Evolutionary conservation across 371 early-diverging fungal genomes (phyloP).

Genomic region (Antonospora locustae): DNA sequence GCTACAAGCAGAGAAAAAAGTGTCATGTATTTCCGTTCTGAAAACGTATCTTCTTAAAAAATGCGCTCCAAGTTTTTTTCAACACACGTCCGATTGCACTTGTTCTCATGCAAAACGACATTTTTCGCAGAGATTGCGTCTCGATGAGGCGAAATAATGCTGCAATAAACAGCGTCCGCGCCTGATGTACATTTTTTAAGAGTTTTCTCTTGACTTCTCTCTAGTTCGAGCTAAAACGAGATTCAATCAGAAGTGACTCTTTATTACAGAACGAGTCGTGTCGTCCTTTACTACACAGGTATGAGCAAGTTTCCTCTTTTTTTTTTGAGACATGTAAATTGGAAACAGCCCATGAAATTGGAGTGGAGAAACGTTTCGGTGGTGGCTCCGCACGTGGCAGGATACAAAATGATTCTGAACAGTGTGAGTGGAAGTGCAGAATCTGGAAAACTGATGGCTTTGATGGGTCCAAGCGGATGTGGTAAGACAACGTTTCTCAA

Average conservation of each 20-base stretch:
- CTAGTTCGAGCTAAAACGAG: too few species aligned
- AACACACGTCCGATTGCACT: too few species aligned
- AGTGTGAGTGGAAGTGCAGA: slow-evolving; percentile 1
- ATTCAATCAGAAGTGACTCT: not conserved
- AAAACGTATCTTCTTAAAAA: too few species aligned
- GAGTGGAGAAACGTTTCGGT: not conserved
- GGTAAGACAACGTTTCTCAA: slow-evolving; percentile 55
- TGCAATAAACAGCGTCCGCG: too few species aligned
- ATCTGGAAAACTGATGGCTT: slow-evolving; percentile 55
- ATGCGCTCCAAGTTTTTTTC: too few species aligned
- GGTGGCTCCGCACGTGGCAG: not conserved
- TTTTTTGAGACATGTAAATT: not conserved
- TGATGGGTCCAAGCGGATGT: slow-evolving; percentile 64
- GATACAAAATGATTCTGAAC: not conserved
- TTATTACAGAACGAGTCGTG: not conserved
- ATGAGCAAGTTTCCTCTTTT: not conserved
- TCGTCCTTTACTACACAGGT: not conserved
- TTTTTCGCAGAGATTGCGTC: too few species aligned
- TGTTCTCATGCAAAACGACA: too few species aligned
- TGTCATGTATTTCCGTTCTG: too few species aligned
- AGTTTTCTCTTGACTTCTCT: too few species aligned
- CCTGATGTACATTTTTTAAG: too few species aligned
- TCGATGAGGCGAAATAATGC: too few species aligned
- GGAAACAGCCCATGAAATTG: not conserved
- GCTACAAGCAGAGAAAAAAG: too few species aligned